Conservation (phyloP, 2,329 filamentous ascomycete species). For the Colletotrichum chrysophilum region DNA sequence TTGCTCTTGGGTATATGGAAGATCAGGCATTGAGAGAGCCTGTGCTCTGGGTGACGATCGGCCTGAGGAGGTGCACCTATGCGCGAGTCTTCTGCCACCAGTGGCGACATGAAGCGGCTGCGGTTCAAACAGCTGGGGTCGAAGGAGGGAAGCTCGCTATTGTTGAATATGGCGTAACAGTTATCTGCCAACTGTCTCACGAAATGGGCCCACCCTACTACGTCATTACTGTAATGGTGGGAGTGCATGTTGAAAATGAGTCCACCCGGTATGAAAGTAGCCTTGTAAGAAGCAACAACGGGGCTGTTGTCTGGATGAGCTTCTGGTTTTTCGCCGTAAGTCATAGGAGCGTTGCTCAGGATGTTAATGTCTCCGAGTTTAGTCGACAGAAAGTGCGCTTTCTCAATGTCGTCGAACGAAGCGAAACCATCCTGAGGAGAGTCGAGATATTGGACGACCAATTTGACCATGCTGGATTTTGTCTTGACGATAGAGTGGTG, state of each 20-base stretch:
- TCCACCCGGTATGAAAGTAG: conserved; percentile 46
- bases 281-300: conserved; percentile 40
- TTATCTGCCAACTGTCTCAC: conserved; percentile 47
- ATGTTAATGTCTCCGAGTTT: conserved; percentile 36
- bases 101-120: conserved; percentile 34
- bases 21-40: conserved; percentile 31
- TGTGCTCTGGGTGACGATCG: conserved; percentile 33
- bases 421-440: background rate
- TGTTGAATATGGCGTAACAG: conserved; percentile 37
- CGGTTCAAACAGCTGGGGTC: conserved; percentile 38
- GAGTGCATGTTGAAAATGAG: conserved; percentile 45
- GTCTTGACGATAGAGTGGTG: conserved; percentile 41
- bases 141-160: conserved; percentile 35
- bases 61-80: conserved; percentile 34
- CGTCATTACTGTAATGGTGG: conserved; percentile 48
- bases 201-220: conserved; percentile 45
- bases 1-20: conserved; percentile 51
- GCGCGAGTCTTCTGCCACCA: conserved; percentile 27
- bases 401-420: conserved; percentile 43
- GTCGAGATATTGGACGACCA: conserved; percentile 41
- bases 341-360: conserved; percentile 42
- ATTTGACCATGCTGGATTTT: conserved; percentile 35
- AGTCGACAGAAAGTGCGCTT: conserved; percentile 35
- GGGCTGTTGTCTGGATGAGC: conserved; percentile 38
- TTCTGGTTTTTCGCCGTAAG: conserved; percentile 44